Base-by-base conservation (phyloP, 352 stramenopile genomes). In the Elongisporangium undulatum region DNA sequence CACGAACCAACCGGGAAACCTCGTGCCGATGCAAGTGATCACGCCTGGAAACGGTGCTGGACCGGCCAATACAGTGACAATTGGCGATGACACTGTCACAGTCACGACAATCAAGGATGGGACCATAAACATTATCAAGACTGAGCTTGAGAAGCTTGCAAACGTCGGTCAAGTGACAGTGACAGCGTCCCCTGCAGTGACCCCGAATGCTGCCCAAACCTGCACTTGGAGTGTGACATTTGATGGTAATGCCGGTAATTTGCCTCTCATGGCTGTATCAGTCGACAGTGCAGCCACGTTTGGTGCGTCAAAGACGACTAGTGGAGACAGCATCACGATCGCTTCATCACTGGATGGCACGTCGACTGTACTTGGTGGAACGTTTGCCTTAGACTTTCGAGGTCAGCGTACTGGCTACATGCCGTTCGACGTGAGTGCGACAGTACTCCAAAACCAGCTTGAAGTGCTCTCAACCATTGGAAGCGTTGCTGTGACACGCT, bases 151-250 rank as follows among this genome's bases (percentile, higher is more conserved):
- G 59, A 81, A 86, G 52, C 77, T 99, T 16, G 68, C 65, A 8
- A 96, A 93, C 22, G 91, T 98, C 22, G 92, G 85, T 12, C 74
- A 83, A 50, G 94, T 99, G 9, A 96, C 80, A 3, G 92, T 98
- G 20, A 86, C 89, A 6, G 70, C 77, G 1, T 73, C 64, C 4
- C 48, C 77, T 50, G 75, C 59, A 15, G 20, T 63, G 17, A 65
- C 68, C 21, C 69, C 75, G 1, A 74, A 76, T n/a, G 56, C 77
- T 12, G 62, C 74, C 10, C 73, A 92, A 51, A 79, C 85, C 3
- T 99, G 96, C 63, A 85, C 75, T 2, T 98, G 94, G 92, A 70
- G 77, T 52, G 75, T 99, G 26, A 98, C 92, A 1, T 98, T 99
- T 59, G 88, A 98, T 54, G 92, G 82, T 9, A 98, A 98, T 60